Evolutionary conservation across 23 red algal genomes (phyloP).

Genomic region (Gracilaria gracilis): DNA sequence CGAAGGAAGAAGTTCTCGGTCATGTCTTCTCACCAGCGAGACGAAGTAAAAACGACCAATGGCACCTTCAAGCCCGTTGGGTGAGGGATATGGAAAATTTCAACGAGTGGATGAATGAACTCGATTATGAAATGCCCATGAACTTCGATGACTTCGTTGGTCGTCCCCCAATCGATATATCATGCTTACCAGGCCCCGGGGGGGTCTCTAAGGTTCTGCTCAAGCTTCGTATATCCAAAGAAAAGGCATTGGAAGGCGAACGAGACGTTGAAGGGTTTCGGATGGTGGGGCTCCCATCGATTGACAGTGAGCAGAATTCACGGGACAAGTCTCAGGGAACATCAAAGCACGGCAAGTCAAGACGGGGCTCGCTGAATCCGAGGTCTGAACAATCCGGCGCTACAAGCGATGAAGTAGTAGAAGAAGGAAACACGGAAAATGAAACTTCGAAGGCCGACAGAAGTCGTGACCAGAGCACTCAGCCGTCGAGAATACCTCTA

Average conservation of each 20-base stretch:
- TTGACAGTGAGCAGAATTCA: conserved; percentile 17
- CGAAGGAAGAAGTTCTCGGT: conserved; percentile 67
- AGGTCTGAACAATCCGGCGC: conserved; percentile 25
- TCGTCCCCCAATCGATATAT: conserved; percentile 22
- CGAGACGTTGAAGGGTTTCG: conserved; percentile 32
- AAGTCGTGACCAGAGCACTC: conserved; percentile 11
- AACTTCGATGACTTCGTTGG: conserved; percentile 63
- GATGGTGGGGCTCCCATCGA: conserved; percentile 30
- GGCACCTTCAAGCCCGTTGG: conserved; percentile 88
- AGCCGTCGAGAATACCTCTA: conserved; percentile 28
- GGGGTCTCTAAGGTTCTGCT: conserved; percentile 18
- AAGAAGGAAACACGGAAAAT: conserved; percentile 13
- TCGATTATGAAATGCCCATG: conserved; percentile 86
- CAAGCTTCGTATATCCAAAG: conserved; percentile 25
- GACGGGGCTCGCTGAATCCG: neutral
- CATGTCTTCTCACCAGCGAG: conserved; percentile 40
- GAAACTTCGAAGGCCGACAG: neutral
- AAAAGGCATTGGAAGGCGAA: conserved; percentile 19
- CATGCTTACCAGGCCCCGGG: conserved; percentile 13
- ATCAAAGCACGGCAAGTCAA: neutral
- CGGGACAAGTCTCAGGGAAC: neutral
- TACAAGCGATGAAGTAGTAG: conserved; percentile 24
- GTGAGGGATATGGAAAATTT: conserved; percentile 73
- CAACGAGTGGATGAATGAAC: conserved; percentile 96
- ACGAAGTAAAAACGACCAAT: conserved; percentile 41